phyloP scores from a whole-genome alignment of 345 rosid genomes.

The Linum tenue region DNA sequence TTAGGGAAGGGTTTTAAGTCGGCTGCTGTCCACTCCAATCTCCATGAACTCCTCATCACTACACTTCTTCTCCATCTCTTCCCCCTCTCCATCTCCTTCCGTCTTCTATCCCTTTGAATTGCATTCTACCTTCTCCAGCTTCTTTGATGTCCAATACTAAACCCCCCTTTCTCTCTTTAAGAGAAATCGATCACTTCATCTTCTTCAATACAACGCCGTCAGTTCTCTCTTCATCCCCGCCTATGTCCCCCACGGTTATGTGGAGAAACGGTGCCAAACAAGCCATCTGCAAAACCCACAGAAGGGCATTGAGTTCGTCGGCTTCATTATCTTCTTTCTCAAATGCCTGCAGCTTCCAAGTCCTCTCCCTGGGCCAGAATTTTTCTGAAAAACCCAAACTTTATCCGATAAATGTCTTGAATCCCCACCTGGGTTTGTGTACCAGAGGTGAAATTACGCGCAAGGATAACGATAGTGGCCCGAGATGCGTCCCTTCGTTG shows the following conservation, averaged over 20 bases:
- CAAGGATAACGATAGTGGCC: too few relatives aligned
- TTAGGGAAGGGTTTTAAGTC: neutral
- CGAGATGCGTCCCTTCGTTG: neutral
- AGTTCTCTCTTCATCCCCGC: slow-evolving; percentile 15
- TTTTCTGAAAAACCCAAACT: slow-evolving; percentile 16
- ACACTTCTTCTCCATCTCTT: neutral
- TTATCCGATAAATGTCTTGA: slow-evolving; percentile 14
- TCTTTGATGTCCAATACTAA: slow-evolving; percentile 55
- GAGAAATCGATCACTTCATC: slow-evolving; percentile 24
- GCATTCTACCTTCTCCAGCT: neutral
- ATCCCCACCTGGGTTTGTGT: slow-evolving; percentile 19
- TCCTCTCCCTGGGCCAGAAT: slow-evolving; percentile 24
- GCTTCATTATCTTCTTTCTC: slow-evolving; percentile 16
- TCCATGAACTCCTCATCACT: neutral
- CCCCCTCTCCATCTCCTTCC: neutral
- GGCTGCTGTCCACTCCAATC: neutral
- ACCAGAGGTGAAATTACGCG: slow-evolving; percentile 21
- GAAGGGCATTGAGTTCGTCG: slow-evolving; percentile 18
- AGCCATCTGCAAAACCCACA: slow-evolving; percentile 30
- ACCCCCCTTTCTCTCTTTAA: slow-evolving; percentile 28
- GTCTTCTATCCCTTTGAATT: neutral
- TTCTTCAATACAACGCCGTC: slow-evolving; percentile 19
- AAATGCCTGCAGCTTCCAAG: slow-evolving; percentile 28
- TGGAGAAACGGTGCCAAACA: slow-evolving; percentile 64
- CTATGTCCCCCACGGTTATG: slow-evolving; percentile 39